Base-by-base conservation (phyloP, 352 stramenopile genomes). In the Globisporangium rhizosaccharum region DNA sequence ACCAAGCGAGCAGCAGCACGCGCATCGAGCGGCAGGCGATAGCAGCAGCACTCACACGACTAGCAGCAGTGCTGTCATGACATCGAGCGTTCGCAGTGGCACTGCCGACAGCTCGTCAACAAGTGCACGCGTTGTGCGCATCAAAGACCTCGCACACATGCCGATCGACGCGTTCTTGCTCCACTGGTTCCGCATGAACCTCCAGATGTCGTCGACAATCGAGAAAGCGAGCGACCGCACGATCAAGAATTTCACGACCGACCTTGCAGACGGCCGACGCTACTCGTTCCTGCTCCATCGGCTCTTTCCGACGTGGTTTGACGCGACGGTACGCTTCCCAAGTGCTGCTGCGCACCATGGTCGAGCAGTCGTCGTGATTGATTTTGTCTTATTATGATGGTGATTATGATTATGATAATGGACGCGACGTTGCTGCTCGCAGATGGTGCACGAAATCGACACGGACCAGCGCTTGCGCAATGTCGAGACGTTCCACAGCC, bases 371-470 rank as follows among this genome's bases (percentile, higher is more conserved):
- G 12, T 20, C 5, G 39, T 4, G 15, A 20, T 46, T n/a, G 12
- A 44, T 14, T 44, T 14, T 2, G 15, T 46, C 2, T 9, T 20
- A 10, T n/a, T 18, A 18, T 20, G 15, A n/a, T 20, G 37, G 10
- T 42, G 37, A 15, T 20, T 20, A 10, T n/a, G 5, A 18, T 20
- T 4, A n/a, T 20, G 7, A 39, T 39, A 8, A 39, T 7, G 41
- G 41, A 7, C 15, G 14, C 18, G 41, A 47, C 41, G 41, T 47
- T 47, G 41, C 14, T 47, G 41, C 41, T 18, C n/a, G 44, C 20
- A 92, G 83, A 88, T 93, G 79, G 79, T 82, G 37, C 81, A 87
- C 51, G 83, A 93, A 56, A 73, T 90, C 51, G 81, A 93, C 57
- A 66, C 70, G 1, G 83, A 93, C 54, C 72, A 85, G 58, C 69